Evolutionary conservation across 805 yeast species (phyloP).

Genomic region (Ogataea ramenticola): DNA sequence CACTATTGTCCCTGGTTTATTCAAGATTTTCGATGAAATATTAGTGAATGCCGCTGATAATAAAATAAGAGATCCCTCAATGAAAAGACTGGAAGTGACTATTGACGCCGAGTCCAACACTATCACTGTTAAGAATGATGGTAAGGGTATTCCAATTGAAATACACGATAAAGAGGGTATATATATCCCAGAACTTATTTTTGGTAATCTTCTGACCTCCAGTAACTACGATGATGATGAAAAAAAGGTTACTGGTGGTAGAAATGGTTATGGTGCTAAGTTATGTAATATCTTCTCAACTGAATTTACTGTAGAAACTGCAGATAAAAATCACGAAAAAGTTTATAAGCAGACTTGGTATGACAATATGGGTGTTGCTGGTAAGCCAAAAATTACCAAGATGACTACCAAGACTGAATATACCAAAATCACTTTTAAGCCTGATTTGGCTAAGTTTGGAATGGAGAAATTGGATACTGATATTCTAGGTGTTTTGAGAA

Average conservation of each 20-base stretch:
- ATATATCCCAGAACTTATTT: constrained; percentile 92
- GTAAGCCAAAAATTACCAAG: constrained; percentile 64
- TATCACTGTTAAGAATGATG: constrained; percentile 84
- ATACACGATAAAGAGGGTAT: constrained; percentile 87
- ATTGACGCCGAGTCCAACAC: constrained; percentile 69
- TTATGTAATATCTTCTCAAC: constrained; percentile 93
- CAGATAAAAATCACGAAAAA: constrained; percentile 58
- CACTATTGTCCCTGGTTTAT: constrained; percentile 88
- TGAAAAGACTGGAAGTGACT: constrained; percentile 80
- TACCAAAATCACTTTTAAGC: constrained; percentile 82
- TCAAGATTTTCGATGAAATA: constrained; percentile 95
- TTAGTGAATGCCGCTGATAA: constrained; percentile 98
- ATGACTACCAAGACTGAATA: constrained; percentile 59
- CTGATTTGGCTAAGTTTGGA: constrained; percentile 77
- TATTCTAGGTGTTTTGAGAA: constrained; percentile 71
- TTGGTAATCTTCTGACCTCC: constrained; percentile 90
- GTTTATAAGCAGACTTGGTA: constrained; percentile 81
- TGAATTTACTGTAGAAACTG: constrained; percentile 81
- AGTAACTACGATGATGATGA: constrained; percentile 94
- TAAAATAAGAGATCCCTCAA: constrained; percentile 86
- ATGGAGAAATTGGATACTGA: constrained; percentile 85
- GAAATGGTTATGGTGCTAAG: constrained; percentile 98
- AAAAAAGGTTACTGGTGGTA: constrained; percentile 95
- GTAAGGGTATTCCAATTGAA: constrained; percentile 92
- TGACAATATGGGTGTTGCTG: constrained; percentile 72